These are phyloP conservation scores for Aristolochia californica DNA, from an alignment of 164 flowering plant genomes.

Conservation along the genomic window DNA sequence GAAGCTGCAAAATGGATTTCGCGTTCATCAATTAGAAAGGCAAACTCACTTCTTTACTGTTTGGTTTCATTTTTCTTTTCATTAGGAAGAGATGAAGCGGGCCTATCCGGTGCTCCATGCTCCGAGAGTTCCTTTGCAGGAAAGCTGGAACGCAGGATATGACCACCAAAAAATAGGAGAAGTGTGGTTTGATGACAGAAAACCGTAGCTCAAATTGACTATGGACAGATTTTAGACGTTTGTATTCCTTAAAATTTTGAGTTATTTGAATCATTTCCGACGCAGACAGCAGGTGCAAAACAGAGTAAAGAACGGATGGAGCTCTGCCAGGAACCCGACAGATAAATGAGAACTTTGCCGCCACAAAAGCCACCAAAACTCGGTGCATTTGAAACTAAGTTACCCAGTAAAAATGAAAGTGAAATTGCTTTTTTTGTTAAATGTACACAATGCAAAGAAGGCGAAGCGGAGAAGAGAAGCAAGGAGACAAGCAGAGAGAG, in stretches of 20 bases:
- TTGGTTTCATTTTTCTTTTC: not conserved
- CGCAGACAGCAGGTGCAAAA: not conserved
- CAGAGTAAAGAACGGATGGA: not conserved
- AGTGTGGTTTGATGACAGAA: not conserved
- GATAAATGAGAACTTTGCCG: not conserved
- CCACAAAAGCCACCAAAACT: not conserved
- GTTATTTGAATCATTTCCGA: not conserved
- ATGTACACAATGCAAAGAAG: not conserved
- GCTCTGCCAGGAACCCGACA: not conserved
- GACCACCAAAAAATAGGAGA: not conserved
- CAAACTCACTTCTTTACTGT: not conserved
- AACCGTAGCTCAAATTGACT: not conserved
- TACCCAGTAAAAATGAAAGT: not conserved
- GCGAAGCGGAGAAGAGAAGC: no score
- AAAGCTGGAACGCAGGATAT: not conserved
- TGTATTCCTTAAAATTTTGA: not conserved
- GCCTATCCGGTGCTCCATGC: no score
- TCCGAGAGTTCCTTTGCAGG: not conserved
- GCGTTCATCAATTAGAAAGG: not conserved
- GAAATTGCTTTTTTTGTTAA: not conserved
- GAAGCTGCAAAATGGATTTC: slow-evolving; percentile 24
- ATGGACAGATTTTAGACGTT: not conserved
- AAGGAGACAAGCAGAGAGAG: no score
- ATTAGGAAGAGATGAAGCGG: not conserved
- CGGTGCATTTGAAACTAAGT: not conserved